Conservation (phyloP, 176 grass and related monocot genomes). For the Rhynchospora tenuis region DNA sequence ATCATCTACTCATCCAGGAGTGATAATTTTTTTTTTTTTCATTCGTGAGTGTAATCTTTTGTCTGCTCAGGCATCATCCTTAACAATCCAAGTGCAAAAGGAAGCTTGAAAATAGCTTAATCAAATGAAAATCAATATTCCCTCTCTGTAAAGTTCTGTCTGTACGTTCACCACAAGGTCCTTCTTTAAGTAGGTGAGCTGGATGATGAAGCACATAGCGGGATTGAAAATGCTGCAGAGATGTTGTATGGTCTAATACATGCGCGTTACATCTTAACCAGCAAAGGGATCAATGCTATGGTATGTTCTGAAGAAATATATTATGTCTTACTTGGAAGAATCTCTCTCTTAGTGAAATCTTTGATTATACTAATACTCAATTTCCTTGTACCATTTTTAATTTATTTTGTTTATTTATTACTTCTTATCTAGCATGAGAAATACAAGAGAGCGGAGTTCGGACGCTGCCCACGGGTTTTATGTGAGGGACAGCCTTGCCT, state of each 20-base stretch:
- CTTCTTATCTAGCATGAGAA: slow-evolving; percentile 61
- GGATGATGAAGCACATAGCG: slow-evolving; percentile 79
- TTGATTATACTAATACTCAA: not conserved
- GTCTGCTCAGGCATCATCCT: not conserved
- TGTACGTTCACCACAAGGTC: not conserved
- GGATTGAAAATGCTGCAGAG: slow-evolving; percentile 90
- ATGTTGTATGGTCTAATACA: slow-evolving; percentile 92
- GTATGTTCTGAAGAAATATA: slow-evolving; percentile 22
- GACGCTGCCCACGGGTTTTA: slow-evolving; percentile 66
- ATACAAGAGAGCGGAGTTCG: slow-evolving; percentile 83
- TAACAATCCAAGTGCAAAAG: not conserved
- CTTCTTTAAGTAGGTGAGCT: slow-evolving; percentile 51
- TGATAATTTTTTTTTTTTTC: not conserved
- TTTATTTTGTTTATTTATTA: not conserved
- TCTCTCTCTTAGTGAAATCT: not conserved
- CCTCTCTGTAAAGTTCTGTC: not conserved
- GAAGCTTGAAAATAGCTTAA: not conserved
- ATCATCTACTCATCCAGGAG: not conserved
- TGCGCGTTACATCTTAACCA: slow-evolving; percentile 86
- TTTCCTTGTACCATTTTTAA: not conserved
- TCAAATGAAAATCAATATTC: not conserved
- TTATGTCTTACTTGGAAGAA: not conserved
- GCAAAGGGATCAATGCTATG: slow-evolving; percentile 80
- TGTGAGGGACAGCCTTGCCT: slow-evolving; percentile 84
- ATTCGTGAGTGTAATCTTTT: not conserved